phyloP scores from a whole-genome alignment of 768 basidiomycete genomes.

The Boletus insuetus region DNA sequence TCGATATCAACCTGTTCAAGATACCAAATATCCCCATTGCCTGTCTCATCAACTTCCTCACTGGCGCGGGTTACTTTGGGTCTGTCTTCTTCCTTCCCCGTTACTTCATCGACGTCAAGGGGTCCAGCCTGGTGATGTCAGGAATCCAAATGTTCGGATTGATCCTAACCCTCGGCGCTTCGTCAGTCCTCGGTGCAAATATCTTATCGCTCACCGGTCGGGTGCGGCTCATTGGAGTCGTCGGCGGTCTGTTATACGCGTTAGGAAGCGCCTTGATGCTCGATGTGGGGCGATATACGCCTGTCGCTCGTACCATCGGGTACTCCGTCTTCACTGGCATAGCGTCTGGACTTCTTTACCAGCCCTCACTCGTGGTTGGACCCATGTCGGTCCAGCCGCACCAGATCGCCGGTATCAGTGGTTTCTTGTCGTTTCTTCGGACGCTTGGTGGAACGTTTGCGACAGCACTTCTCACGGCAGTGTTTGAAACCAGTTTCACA shows the following conservation, averaged over 20 bases:
- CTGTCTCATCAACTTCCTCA: conserved; percentile 38
- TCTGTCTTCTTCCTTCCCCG: conserved; percentile 38
- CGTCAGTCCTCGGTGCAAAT: conserved; percentile 36
- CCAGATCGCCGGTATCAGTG: conserved; percentile 36
- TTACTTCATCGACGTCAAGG: conserved; percentile 38
- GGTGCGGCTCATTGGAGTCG: conserved; percentile 30
- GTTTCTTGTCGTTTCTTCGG: conserved; percentile 35
- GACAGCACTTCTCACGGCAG: conserved; percentile 34
- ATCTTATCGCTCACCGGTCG: conserved; percentile 31
- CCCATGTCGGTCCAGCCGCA: conserved; percentile 35
- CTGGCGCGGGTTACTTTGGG: conserved; percentile 37
- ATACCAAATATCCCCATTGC: conserved; percentile 35
- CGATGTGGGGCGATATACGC: conserved; percentile 29
- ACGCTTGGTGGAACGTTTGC: conserved; percentile 35
- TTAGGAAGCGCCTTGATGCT: conserved; percentile 34
- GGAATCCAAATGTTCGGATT: conserved; percentile 37
- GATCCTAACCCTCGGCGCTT: conserved; percentile 32
- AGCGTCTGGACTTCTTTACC: conserved; percentile 34
- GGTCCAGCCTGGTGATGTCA: conserved; percentile 31
- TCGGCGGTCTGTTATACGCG: conserved; percentile 32
- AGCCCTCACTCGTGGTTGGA: conserved; percentile 35
- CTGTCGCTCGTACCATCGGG: conserved; percentile 28
- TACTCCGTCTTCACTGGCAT: conserved; percentile 31
- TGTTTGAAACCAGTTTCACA: conserved; percentile 34
- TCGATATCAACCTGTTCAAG: conserved; percentile 33